phyloP scores from a whole-genome alignment of 192 early-diverging fungal genomes.

The Backusella macrospora region DNA sequence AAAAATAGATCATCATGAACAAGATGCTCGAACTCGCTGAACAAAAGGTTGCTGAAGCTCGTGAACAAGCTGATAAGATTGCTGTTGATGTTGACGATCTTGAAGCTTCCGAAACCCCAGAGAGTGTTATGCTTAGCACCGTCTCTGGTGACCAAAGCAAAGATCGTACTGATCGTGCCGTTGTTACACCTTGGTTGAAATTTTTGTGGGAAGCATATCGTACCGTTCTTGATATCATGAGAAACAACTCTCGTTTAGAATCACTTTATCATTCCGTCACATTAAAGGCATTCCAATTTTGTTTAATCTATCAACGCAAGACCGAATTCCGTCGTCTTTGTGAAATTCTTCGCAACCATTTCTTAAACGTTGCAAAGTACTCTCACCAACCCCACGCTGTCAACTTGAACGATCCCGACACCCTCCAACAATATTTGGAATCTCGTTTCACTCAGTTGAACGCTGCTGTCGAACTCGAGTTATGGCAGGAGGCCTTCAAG shows the following conservation, averaged over 20 bases:
- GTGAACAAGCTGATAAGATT: conserved; percentile 89
- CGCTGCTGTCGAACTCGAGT: conserved; percentile 93
- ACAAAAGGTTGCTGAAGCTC: conserved; percentile 86
- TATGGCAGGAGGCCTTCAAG: conserved; percentile 99
- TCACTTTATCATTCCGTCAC: conserved; percentile 90
- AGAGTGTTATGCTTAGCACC: conserved; percentile 94
- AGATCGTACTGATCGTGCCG: conserved; percentile 96
- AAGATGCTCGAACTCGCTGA: conserved; percentile 87
- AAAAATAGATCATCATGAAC: conserved; percentile 76
- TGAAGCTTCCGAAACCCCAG: conserved; percentile 95
- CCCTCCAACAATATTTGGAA: conserved; percentile 95
- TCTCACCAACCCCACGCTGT: conserved; percentile 91
- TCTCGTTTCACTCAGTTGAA: conserved; percentile 96
- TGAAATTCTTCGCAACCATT: conserved; percentile 94
- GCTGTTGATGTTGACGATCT: conserved; percentile 91
- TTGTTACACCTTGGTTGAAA: conserved; percentile 98
- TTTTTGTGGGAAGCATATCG: conserved; percentile 99
- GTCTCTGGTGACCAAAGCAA: conserved; percentile 93
- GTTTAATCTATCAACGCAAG: conserved; percentile 92
- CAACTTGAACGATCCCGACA: conserved; percentile 95
- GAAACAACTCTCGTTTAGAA: conserved; percentile 96
- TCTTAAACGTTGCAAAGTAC: conserved; percentile 90
- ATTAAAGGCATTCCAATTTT: conserved; percentile 95
- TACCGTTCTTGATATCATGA: conserved; percentile 93
- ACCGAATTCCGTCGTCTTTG: conserved; percentile 99